Evolutionary conservation across 164 flowering plant species (phyloP).

Genomic region (Magnolia sinica): DNA sequence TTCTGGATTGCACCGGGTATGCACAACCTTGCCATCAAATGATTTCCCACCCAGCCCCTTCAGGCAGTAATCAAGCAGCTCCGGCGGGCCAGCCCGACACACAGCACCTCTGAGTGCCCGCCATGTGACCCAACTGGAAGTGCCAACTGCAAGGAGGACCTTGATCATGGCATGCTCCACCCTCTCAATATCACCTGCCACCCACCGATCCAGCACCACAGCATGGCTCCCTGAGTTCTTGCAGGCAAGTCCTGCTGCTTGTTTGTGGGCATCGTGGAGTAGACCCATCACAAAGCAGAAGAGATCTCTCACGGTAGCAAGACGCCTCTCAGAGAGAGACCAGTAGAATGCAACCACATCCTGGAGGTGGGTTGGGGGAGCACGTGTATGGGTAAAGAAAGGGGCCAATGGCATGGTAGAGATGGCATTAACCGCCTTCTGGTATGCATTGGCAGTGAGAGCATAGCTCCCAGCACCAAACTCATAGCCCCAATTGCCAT

Average conservation of each 20-base stretch:
- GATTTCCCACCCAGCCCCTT: constrained; percentile 55
- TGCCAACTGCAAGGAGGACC: constrained; percentile 56
- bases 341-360: constrained; percentile 54
- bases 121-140: constrained; percentile 61
- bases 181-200: constrained; percentile 42
- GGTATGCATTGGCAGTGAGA: constrained; percentile 50
- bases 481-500: constrained; percentile 84
- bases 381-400: constrained; percentile 32
- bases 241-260: constrained; percentile 4
- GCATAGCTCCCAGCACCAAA: constrained; percentile 82
- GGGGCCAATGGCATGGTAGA: constrained; percentile 43
- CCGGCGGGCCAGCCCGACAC: constrained; percentile 49
- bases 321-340: constrained; percentile 48
- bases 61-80: constrained; percentile 69
- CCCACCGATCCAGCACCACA: constrained; percentile 40
- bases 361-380: constrained; percentile 42
- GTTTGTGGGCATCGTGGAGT: constrained; percentile 35
- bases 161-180: constrained; percentile 64
- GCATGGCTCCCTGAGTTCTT: constrained; percentile 25
- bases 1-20: constrained; percentile 37
- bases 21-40: constrained; percentile 43
- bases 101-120: constrained; percentile 68
- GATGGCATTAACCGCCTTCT: constrained; percentile 45
- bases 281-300: constrained; percentile 46
- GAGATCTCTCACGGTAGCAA: constrained; percentile 52